These are phyloP conservation scores for Teratosphaeria pseudoeucalypti DNA, from an alignment of 2,329 filamentous ascomycete genomes.

Conservation along the genomic window DNA sequence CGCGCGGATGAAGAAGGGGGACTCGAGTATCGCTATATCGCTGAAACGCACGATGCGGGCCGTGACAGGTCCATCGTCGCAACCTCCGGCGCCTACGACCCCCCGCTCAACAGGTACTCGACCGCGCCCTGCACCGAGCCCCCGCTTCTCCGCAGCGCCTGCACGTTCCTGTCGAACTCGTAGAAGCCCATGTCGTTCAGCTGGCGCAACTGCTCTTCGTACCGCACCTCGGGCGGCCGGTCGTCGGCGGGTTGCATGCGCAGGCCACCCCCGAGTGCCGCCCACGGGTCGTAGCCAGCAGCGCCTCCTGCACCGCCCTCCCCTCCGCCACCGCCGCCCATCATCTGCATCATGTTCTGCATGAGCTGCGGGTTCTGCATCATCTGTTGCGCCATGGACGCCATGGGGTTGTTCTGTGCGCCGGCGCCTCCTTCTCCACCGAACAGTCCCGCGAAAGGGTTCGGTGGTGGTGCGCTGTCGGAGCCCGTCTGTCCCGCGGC, in stretches of 20 bases:
- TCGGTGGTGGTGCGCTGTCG: conserved; percentile 32
- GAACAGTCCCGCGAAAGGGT: conserved; percentile 62
- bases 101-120: conserved; percentile 49
- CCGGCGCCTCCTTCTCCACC: conserved; percentile 10
- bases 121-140: conserved; percentile 90
- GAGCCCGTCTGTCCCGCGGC: conserved; percentile 18
- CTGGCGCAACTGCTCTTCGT: conserved; percentile 79
- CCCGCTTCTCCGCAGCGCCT: conserved; percentile 75
- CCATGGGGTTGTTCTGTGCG: conserved; percentile 38
- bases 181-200: conserved; percentile 99
- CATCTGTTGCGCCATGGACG: conserved; percentile 34
- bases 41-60: too few species aligned
- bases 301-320: conserved; percentile 17
- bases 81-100: neutral
- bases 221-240: conserved; percentile 85
- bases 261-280: conserved; percentile 29
- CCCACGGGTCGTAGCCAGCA: conserved; percentile 38
- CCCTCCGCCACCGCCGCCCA: conserved; percentile 29
- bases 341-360: conserved; percentile 42
- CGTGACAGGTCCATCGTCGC: too few species aligned
- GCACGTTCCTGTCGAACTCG: conserved; percentile 88
- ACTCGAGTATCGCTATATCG: too few species aligned
- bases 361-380: conserved; percentile 51
- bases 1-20: too few species aligned
- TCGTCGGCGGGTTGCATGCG: conserved; percentile 57